phyloP scores from a whole-genome alignment of 176 grass and related monocot genomes.

The Alloteropsis semialata region DNA sequence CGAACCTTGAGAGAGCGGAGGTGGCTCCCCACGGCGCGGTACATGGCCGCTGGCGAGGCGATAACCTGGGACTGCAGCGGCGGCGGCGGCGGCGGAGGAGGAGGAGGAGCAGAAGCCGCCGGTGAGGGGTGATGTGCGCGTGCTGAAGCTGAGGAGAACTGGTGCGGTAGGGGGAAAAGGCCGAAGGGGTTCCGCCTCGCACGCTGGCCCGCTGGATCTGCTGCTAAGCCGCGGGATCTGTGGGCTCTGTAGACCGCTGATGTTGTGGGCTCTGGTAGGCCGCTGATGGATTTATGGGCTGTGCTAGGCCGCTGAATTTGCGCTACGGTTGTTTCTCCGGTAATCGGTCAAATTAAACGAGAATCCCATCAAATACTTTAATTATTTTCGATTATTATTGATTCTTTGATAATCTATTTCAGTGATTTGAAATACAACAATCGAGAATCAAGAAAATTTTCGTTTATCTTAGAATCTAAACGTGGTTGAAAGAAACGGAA shows the following conservation, averaged over 20 bases:
- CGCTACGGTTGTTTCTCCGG: too few species aligned
- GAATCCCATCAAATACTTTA: too few species aligned
- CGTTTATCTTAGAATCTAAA: too few species aligned
- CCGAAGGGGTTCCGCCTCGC: neutral
- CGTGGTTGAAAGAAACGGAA: too few species aligned
- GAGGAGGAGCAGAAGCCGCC: neutral
- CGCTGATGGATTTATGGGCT: neutral
- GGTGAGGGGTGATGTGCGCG: slow-evolving; percentile 24
- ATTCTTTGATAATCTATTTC: too few species aligned
- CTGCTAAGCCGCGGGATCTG: neutral
- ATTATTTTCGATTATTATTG: too few species aligned
- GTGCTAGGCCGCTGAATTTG: too few species aligned
- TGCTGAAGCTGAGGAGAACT: neutral
- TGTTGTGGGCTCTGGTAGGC: neutral
- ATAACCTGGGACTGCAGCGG: neutral
- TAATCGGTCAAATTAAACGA: too few species aligned
- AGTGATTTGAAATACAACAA: too few species aligned
- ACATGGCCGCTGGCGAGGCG: slow-evolving; percentile 34
- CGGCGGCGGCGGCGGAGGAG: neutral
- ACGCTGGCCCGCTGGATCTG: slow-evolving; percentile 3
- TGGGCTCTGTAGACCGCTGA: neutral
- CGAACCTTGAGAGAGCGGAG: slow-evolving; percentile 58
- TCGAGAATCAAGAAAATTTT: too few species aligned
- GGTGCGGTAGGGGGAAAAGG: neutral
- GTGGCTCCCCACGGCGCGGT: slow-evolving; percentile 38